phyloP scores from a whole-genome alignment of 2,329 filamentous ascomycete genomes.

The Claviceps sorghi region DNA sequence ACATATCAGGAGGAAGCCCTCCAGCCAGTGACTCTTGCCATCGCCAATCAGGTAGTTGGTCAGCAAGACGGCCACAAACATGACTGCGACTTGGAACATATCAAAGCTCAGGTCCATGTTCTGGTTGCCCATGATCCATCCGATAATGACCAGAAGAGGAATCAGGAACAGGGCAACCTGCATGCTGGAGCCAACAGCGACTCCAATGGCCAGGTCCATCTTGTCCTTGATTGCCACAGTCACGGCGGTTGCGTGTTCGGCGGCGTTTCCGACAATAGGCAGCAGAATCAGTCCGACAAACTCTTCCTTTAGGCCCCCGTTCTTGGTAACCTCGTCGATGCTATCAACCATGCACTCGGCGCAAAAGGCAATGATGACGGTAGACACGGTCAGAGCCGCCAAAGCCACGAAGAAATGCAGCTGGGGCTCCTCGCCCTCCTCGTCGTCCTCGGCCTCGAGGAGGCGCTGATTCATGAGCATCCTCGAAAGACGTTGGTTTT shows the following conservation, averaged over 20 bases:
- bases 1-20: conserved; percentile 61
- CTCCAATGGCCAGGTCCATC: conserved; percentile 70
- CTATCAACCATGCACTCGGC: conserved; percentile 65
- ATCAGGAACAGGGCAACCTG: conserved; percentile 70
- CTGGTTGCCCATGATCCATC: conserved; percentile 58
- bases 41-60: conserved; percentile 79
- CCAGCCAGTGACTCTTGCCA: conserved; percentile 70
- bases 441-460: conserved; percentile 37
- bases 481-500: conserved; percentile 30
- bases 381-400: conserved; percentile 55
- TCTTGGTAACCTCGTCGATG: conserved; percentile 51
- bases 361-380: conserved; percentile 66
- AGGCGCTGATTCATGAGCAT: conserved; percentile 26
- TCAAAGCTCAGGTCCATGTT: conserved; percentile 77
- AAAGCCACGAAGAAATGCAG: conserved; percentile 60
- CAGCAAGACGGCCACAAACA: conserved; percentile 41
- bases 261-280: conserved; percentile 71
- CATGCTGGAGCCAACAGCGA: conserved; percentile 67
- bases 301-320: conserved; percentile 48
- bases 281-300: conserved; percentile 71
- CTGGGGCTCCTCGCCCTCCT: conserved; percentile 61
- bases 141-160: conserved; percentile 60
- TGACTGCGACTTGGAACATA: conserved; percentile 47
- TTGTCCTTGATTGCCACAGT: conserved; percentile 72
- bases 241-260: conserved; percentile 68